These are phyloP conservation scores for baker's yeast (Saccharomyces cerevisiae) DNA, from an alignment of 805 yeast genomes.

Conservation along the genomic window DNA sequence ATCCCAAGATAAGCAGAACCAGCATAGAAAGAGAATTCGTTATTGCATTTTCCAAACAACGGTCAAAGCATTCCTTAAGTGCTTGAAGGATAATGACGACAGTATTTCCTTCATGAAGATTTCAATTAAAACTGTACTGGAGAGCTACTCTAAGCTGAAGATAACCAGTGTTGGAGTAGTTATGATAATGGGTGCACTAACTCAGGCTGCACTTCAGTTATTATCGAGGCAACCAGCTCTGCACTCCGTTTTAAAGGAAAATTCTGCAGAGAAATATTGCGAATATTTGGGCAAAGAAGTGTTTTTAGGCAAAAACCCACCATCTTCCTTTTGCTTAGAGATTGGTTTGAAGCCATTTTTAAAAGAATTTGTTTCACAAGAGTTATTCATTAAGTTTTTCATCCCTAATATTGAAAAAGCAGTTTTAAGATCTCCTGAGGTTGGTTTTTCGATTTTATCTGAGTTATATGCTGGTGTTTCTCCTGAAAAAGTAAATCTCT, in stretches of 20 bases:
- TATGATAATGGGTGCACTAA: conserved; percentile 32
- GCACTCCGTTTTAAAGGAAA: conserved; percentile 15
- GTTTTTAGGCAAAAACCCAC: conserved; percentile 39
- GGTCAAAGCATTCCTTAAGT: conserved; percentile 17
- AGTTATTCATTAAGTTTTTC: conserved; percentile 33
- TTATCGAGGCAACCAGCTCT: conserved; percentile 16
- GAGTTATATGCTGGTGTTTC: conserved; percentile 32
- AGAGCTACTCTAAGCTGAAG: conserved; percentile 14
- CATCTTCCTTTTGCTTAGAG: conserved; percentile 36
- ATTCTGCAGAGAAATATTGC: conserved; percentile 14
- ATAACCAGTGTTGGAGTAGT: conserved; percentile 31
- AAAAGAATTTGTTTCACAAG: conserved; percentile 35
- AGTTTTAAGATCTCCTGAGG: conserved; percentile 69
- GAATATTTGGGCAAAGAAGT: conserved; percentile 34
- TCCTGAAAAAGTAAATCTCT: conserved; percentile 34
- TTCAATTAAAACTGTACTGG: conserved; percentile 8
- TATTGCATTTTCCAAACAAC: conserved; percentile 29
- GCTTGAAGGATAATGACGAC: conserved; percentile 16
- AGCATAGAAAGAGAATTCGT: conserved; percentile 36
- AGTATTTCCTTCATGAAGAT: conserved; percentile 6
- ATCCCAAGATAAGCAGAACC: conserved; percentile 23
- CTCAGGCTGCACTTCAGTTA: conserved; percentile 24
- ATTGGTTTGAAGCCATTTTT: conserved; percentile 39
- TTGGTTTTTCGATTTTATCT: conserved; percentile 50
- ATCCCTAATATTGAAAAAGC: conserved; percentile 66